phyloP scores from a whole-genome alignment of 2,329 filamentous ascomycete species.

The Sclerotiophoma versabilis region DNA sequence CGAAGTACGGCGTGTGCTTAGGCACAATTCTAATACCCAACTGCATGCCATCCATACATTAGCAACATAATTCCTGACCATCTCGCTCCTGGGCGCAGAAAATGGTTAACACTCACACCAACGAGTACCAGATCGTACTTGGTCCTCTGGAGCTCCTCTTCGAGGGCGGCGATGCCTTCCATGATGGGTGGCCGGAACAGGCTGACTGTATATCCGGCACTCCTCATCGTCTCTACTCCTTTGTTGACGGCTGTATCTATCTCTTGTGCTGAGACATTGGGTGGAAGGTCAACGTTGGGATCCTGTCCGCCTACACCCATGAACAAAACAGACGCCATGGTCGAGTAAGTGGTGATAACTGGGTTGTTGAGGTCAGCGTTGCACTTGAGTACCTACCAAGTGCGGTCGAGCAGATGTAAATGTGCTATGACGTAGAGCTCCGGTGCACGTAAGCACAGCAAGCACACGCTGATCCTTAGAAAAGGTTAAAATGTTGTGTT shows the following conservation, averaged over 20 bases:
- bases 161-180: conserved; percentile 1
- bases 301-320: neutral
- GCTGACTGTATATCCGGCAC: conserved; percentile 1
- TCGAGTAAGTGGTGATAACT: too few relatives aligned
- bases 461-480: too few relatives aligned
- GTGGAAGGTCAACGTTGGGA: neutral
- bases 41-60: neutral
- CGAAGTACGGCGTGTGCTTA: conserved; percentile 10
- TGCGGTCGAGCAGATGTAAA: neutral
- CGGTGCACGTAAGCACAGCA: neutral
- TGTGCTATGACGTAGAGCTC: neutral
- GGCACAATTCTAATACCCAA: neutral
- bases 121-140: conserved; percentile 5
- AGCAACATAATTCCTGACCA: neutral
- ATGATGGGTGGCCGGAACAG: neutral
- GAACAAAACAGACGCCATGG: conserved; percentile 1
- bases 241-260: neutral
- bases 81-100: neutral
- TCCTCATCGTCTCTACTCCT: neutral
- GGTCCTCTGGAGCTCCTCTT: neutral
- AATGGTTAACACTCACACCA: neutral
- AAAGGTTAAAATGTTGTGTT: too few relatives aligned
- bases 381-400: too few relatives aligned
- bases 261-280: neutral
- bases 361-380: neutral